Base-by-base conservation (phyloP, 345 rosid genomes). In the Arabis hirsuta region DNA sequence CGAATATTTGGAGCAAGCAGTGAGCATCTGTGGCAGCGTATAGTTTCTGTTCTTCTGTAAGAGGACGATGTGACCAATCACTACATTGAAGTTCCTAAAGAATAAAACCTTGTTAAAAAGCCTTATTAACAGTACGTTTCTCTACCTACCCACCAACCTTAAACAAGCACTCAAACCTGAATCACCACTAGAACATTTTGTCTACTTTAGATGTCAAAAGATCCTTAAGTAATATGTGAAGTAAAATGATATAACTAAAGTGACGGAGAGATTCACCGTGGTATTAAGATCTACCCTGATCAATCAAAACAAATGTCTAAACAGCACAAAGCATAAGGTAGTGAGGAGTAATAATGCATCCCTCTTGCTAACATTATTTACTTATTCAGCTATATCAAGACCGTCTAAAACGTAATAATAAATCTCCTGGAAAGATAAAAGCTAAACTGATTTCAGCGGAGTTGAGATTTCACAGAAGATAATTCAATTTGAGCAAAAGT, bases 81-180 rank as follows among this genome's bases (percentile, higher is more conserved):
- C 98, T 94, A 84, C 97, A 94, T 84, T 91, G 96, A 86, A 89
- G 95, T 61, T 89, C 98, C 98, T 91, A 86, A 73, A 78, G 70
- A 84, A 66, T 9, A 42, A 63, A 55, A 62, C 12, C 55, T 46
- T 9, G 73, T 74, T 59, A 51, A 39, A 78, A 74, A 61, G 73
- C 69, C 67, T 61, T 73, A 24, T 55, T 31, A 47, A 55, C 27
- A 16, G 10, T n/a, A 53, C 34, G 13, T 60, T 54, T 54, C 39
- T 57, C 44, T 71, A 60, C 67, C 58, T 65, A 53, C 72, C 72
- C 55, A 76, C 57, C 59, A 67, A 42, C 55, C 62, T 42, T 20
- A 51, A 4, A 51, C 53, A 57, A 80, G 68, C 62, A 53, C 51
- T 52, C 43, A 80, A 53, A 41, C 47, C 45, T 55, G 1, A 9